These are phyloP conservation scores for Ormosia semicastrata DNA, from an alignment of 306 rosid species.

Conservation along the genomic window DNA sequence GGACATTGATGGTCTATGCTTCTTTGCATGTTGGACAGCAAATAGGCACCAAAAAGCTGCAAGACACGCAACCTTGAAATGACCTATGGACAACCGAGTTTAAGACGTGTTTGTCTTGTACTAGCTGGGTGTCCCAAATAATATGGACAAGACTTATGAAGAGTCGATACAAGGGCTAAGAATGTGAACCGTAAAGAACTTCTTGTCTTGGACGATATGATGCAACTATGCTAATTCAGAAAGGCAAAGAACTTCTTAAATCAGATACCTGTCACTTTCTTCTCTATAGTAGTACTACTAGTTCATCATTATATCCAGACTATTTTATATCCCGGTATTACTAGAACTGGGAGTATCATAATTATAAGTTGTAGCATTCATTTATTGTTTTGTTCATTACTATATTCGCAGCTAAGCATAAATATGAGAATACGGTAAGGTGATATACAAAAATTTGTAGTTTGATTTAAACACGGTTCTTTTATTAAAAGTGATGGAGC, in stretches of 20 bases:
- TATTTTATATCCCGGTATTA: not conserved
- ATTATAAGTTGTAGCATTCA: not conserved
- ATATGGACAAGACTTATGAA: not conserved
- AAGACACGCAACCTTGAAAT: constrained; percentile 31
- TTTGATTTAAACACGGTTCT: not conserved
- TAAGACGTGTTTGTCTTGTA: not conserved
- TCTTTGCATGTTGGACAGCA: not conserved
- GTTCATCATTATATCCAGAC: not conserved
- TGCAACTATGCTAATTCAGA: not conserved
- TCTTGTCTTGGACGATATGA: constrained; percentile 23
- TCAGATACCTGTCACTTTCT: not conserved
- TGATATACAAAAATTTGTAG: not conserved
- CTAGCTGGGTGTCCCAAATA: not conserved
- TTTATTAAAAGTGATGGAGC: not conserved
- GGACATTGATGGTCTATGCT: not conserved
- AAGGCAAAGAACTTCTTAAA: not conserved
- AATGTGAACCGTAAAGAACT: constrained; percentile 3
- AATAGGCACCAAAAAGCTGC: not conserved
- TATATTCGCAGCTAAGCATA: not conserved
- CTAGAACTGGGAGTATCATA: not conserved
- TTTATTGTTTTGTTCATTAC: not conserved
- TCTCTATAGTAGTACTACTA: not conserved
- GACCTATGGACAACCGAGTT: constrained; percentile 17
- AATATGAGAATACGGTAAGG: not conserved
- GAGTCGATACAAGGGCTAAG: not conserved